Percentiles rank a stretch among this genome's conserved stretches.
These are phyloP conservation scores for Cercospora sp. DNA, from an alignment of 2,329 filamentous ascomycete species.

Conservation along the genomic window DNA sequence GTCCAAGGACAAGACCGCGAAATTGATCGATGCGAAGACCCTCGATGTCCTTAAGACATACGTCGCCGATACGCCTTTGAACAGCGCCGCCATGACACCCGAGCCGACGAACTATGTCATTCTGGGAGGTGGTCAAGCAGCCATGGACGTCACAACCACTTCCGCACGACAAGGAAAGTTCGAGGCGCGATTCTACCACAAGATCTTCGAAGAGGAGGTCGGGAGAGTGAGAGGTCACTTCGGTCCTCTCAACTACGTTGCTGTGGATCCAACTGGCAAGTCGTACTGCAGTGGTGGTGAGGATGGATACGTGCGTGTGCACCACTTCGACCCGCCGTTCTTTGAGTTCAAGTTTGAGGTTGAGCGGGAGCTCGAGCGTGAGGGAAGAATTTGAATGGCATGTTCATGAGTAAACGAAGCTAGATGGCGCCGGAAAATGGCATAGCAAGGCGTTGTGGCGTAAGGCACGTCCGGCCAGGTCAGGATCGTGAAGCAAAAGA, in stretches of 20 bases:
- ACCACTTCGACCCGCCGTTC: conserved; percentile 98
- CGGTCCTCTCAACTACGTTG: conserved; percentile 93
- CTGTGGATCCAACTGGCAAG: conserved; percentile 85
- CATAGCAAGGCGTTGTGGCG: conserved; percentile 44
- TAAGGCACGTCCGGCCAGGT: conserved; percentile 7
- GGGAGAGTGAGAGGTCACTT: conserved; percentile 96
- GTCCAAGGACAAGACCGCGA: conserved; percentile 95
- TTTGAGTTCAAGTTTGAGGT: conserved; percentile 99
- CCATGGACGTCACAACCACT: conserved; percentile 98
- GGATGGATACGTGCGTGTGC: conserved; percentile 96
- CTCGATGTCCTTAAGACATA: conserved; percentile 94
- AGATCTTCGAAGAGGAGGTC: conserved; percentile 98
- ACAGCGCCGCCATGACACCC: conserved; percentile 88
- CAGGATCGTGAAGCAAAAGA: not conserved
- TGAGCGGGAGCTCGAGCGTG: conserved; percentile 69
- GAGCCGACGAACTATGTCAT: conserved; percentile 99
- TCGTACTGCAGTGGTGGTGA: conserved; percentile 95
- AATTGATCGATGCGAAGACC: conserved; percentile 83
- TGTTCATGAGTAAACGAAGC: conserved; percentile 21
- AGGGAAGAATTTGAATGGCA: conserved; percentile 24
- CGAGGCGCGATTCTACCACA: conserved; percentile 99
- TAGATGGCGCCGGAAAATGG: conserved; percentile 34
- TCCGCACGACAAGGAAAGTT: conserved; percentile 96
- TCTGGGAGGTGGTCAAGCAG: conserved; percentile 94
- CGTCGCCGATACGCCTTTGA: conserved; percentile 86